Evolutionary conservation across 2,329 filamentous ascomycete species (phyloP).

Genomic region (Colletotrichum liriopes): DNA sequence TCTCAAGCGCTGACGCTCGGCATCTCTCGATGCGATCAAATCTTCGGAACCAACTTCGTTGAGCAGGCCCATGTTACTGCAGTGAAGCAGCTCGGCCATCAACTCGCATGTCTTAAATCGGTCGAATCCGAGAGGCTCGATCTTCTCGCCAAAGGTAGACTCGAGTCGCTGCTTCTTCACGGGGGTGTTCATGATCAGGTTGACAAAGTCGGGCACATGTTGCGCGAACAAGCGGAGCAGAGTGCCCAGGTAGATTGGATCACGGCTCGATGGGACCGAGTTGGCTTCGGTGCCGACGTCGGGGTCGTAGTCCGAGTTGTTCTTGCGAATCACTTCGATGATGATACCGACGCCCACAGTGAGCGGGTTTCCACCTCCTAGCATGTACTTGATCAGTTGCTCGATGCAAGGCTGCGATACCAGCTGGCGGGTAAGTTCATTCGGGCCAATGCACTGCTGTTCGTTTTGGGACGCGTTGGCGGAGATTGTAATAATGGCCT

Average conservation of each 20-base stretch:
- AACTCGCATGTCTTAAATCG: slow-evolving; percentile 99
- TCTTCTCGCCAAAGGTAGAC: slow-evolving; percentile 90
- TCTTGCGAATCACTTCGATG: slow-evolving; percentile 98
- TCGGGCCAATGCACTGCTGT: slow-evolving; percentile 98
- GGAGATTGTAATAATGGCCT: slow-evolving; percentile 98
- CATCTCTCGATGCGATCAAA: slow-evolving; percentile 84
- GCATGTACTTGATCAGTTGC: slow-evolving; percentile 91
- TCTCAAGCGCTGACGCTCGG: slow-evolving; percentile 85
- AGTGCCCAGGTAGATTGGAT: slow-evolving; percentile 96
- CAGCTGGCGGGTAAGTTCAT: slow-evolving; percentile 94
- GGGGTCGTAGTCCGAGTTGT: slow-evolving; percentile 98
- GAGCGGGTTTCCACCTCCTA: slow-evolving; percentile 91
- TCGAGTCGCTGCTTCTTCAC: slow-evolving; percentile 82
- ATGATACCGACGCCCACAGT: slow-evolving; percentile 98
- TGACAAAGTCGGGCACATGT: slow-evolving; percentile 95
- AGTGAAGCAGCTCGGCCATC: slow-evolving; percentile 97
- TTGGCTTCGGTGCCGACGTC: slow-evolving; percentile 88
- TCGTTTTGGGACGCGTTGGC: slow-evolving; percentile 98
- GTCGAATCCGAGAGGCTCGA: slow-evolving; percentile 96
- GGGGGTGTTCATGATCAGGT: slow-evolving; percentile 84
- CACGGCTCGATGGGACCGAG: slow-evolving; percentile 84
- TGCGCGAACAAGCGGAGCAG: slow-evolving; percentile 90
- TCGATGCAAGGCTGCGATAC: slow-evolving; percentile 90
- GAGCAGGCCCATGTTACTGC: slow-evolving; percentile 97
- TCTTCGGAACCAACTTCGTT: slow-evolving; percentile 94